phyloP scores from a whole-genome alignment of 306 rosid genomes.

The Alnus glutinosa region DNA sequence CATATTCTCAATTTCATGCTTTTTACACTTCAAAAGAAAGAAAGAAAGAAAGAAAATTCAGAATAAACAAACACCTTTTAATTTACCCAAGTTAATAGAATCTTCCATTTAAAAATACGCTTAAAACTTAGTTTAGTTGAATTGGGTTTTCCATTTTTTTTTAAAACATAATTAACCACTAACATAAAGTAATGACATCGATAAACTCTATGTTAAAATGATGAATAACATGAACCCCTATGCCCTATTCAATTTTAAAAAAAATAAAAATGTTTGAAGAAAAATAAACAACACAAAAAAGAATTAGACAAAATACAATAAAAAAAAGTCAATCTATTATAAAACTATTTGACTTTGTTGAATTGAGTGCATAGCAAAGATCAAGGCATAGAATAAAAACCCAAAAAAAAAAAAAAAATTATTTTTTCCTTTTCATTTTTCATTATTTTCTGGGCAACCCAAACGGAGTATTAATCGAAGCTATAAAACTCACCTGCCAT shows the following conservation, averaged over 20 bases:
- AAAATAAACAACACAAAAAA: no score
- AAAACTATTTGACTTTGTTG: constrained; percentile 3
- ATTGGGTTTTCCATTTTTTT: not conserved
- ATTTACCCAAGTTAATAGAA: not conserved
- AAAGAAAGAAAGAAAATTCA: not conserved
- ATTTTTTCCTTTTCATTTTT: not conserved
- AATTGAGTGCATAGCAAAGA: not conserved
- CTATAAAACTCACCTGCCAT: constrained; percentile 75
- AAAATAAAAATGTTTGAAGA: not conserved
- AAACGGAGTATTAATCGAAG: constrained; percentile 18
- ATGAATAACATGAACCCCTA: not conserved
- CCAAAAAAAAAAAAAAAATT: no score
- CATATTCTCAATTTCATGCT: constrained; percentile 18
- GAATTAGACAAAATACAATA: not conserved
- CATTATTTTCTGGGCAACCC: not conserved
- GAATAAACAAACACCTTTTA: not conserved
- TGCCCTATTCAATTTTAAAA: not conserved
- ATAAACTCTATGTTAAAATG: not conserved
- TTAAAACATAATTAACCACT: not conserved
- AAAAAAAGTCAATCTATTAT: not conserved
- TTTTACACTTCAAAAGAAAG: not conserved
- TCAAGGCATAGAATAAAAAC: not conserved
- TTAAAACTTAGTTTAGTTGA: not conserved
- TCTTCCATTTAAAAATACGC: not conserved
- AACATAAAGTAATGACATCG: not conserved